Conservation (phyloP, 768 basidiomycete genomes). For the Podaxis pistillaris region DNA sequence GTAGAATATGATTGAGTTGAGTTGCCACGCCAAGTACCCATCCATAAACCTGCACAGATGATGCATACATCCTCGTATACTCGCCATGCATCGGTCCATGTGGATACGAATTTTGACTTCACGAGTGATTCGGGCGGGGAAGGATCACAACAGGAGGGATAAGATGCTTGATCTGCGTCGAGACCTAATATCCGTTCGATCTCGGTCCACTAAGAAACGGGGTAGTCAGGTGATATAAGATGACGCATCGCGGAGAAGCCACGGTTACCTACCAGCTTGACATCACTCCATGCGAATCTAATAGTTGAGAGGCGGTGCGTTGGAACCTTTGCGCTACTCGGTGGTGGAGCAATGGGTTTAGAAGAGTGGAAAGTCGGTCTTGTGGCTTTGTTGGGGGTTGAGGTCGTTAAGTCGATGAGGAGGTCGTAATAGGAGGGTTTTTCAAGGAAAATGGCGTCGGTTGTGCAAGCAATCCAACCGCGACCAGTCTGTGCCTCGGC, state of each 20-base stretch:
- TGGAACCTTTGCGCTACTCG: constrained; percentile 33
- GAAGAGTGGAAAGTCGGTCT: constrained; percentile 69
- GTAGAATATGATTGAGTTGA: constrained; percentile 49
- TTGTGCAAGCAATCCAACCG: constrained; percentile 89
- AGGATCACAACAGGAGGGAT: constrained; percentile 36
- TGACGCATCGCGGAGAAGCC: background rate
- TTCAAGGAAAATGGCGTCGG: constrained; percentile 82
- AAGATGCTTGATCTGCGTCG: constrained; percentile 36
- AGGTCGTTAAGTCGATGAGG: constrained; percentile 75
- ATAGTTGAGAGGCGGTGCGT: constrained; percentile 59
- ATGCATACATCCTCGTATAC: constrained; percentile 86
- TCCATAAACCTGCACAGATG: constrained; percentile 81
- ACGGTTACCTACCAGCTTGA: constrained; percentile 54
- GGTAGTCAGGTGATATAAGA: background rate
- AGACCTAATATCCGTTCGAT: constrained; percentile 66
- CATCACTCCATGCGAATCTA: constrained; percentile 83
- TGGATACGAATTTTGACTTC: constrained; percentile 40
- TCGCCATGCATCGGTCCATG: constrained; percentile 71
- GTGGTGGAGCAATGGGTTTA: constrained; percentile 38
- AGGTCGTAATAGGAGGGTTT: constrained; percentile 79
- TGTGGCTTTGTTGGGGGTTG: constrained; percentile 55
- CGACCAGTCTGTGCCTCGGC: constrained; percentile 55
- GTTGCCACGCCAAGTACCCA: constrained; percentile 61
- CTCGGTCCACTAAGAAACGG: constrained; percentile 63
- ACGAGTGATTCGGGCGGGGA: constrained; percentile 24